These are phyloP conservation scores for Termitomyces sp. DNA, from an alignment of 768 basidiomycete genomes.

Conservation along the genomic window DNA sequence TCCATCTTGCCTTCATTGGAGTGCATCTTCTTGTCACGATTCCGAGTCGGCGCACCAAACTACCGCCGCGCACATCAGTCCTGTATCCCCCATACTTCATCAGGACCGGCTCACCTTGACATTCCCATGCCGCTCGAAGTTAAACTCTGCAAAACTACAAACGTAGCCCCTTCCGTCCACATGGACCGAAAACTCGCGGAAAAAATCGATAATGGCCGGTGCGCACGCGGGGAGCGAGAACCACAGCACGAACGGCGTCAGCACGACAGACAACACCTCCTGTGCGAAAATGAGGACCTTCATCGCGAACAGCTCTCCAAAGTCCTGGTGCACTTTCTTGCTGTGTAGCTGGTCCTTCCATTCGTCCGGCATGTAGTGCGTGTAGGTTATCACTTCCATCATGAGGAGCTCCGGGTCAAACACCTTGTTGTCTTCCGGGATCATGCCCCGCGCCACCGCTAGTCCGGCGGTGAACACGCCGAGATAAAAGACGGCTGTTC, in stretches of 20 bases:
- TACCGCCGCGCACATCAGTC: too few species aligned
- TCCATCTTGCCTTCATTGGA: conserved; percentile 98
- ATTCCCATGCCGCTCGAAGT: conserved; percentile 93
- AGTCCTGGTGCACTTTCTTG: conserved; percentile 87
- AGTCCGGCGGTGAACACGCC: conserved; percentile 83
- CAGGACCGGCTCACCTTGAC: conserved; percentile 52
- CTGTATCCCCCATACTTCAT: too few species aligned
- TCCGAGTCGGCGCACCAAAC: conserved; percentile 81
- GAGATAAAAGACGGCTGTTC: conserved; percentile 92
- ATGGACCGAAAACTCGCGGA: conserved; percentile 96
- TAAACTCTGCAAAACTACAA: conserved; percentile 97
- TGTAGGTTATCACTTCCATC: conserved; percentile 88
- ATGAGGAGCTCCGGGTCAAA: conserved; percentile 93
- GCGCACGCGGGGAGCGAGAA: conserved; percentile 88
- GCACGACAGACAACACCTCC: conserved; percentile 84
- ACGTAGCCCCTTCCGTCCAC: conserved; percentile 96
- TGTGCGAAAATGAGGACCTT: conserved; percentile 84
- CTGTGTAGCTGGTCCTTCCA: conserved; percentile 91
- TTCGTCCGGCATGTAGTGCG: conserved; percentile 92
- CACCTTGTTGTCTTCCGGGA: conserved; percentile 89
- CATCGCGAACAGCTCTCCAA: conserved; percentile 90
- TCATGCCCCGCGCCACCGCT: conserved; percentile 90
- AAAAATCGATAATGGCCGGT: conserved; percentile 92
- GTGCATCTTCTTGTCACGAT: conserved; percentile 67
- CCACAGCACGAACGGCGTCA: conserved; percentile 94